A percentile compares a stretch with the other conserved stretches of the same genome.
Conservation (phyloP, 441 rosid genomes). For the Mallotus japonicus region DNA sequence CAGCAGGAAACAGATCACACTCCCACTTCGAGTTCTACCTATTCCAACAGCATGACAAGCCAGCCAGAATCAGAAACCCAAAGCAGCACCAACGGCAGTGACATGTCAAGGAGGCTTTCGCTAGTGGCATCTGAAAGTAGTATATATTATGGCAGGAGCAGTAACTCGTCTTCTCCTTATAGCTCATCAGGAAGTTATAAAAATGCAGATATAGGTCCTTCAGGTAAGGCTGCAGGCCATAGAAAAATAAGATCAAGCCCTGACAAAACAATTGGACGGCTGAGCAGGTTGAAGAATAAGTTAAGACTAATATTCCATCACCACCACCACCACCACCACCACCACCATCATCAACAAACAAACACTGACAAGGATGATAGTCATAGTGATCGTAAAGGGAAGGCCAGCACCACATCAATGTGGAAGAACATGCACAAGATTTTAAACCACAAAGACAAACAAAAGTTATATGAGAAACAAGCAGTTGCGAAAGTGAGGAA, state of each 20-base stretch:
- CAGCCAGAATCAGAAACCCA: slow-evolving; percentile 14
- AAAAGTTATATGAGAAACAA: slow-evolving; percentile 19
- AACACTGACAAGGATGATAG: background rate
- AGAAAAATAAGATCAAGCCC: slow-evolving; percentile 25
- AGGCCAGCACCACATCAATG: slow-evolving; percentile 17
- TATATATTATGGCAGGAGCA: slow-evolving; percentile 13
- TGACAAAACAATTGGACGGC: slow-evolving; percentile 30
- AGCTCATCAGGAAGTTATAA: slow-evolving; percentile 22
- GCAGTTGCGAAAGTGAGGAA: slow-evolving; percentile 22
- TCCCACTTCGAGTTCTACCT: slow-evolving; percentile 1
- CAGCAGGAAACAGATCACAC: slow-evolving; percentile 24
- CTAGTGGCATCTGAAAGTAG: slow-evolving; percentile 15
- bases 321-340: slow-evolving; percentile 53
- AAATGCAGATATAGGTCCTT: slow-evolving; percentile 7
- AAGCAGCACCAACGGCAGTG: slow-evolving; percentile 21
- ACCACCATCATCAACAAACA: background rate
- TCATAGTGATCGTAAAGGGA: background rate
- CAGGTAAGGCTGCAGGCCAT: background rate
- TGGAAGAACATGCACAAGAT: slow-evolving; percentile 39
- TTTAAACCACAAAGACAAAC: slow-evolving; percentile 28
- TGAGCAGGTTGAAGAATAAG: slow-evolving; percentile 47
- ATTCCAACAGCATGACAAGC: slow-evolving; percentile 35
- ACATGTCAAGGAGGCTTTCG: slow-evolving; percentile 6
- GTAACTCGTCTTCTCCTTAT: slow-evolving; percentile 19
- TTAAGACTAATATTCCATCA: slow-evolving; percentile 53